Percentiles rank a stretch among this genome's conserved stretches.
Conservation (phyloP, 2,329 filamentous ascomycete species). For the Hysterium pulicare region DNA sequence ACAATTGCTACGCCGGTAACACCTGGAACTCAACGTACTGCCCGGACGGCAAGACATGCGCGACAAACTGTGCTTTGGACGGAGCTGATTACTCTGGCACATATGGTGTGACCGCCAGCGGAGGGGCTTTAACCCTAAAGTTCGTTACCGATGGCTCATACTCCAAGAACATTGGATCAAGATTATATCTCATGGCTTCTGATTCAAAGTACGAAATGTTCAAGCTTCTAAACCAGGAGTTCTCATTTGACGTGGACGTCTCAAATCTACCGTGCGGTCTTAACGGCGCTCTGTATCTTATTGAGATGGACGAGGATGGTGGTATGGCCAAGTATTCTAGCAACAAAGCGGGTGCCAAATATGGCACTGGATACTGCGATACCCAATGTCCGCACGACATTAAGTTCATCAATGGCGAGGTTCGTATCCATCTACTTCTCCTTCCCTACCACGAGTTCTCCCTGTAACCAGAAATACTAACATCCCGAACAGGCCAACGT, state of each 20-base stretch:
- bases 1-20: slow-evolving; percentile 44
- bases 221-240: slow-evolving; percentile 18
- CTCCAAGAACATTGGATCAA: slow-evolving; percentile 21
- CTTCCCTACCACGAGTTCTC: background rate
- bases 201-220: slow-evolving; percentile 18
- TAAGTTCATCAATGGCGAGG: slow-evolving; percentile 51
- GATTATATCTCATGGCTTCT: slow-evolving; percentile 21
- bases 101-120: slow-evolving; percentile 46
- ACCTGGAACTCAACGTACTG: slow-evolving; percentile 31
- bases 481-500: slow-evolving; percentile 47
- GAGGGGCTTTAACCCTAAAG: slow-evolving; percentile 48
- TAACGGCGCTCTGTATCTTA: slow-evolving; percentile 50
- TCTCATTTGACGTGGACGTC: slow-evolving; percentile 31
- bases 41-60: slow-evolving; percentile 20
- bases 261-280: slow-evolving; percentile 62
- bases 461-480: slow-evolving; percentile 4
- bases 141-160: slow-evolving; percentile 49
- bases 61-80: slow-evolving; percentile 23
- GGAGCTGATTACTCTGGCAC: slow-evolving; percentile 25
- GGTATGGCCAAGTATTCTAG: slow-evolving; percentile 45
- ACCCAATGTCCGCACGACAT: slow-evolving; percentile 40
- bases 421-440: slow-evolving; percentile 16
- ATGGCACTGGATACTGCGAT: slow-evolving; percentile 47
- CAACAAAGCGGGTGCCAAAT: slow-evolving; percentile 50
- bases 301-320: slow-evolving; percentile 58